Conservation (phyloP, 306 rosid genomes). For the Malus orientalis region DNA sequence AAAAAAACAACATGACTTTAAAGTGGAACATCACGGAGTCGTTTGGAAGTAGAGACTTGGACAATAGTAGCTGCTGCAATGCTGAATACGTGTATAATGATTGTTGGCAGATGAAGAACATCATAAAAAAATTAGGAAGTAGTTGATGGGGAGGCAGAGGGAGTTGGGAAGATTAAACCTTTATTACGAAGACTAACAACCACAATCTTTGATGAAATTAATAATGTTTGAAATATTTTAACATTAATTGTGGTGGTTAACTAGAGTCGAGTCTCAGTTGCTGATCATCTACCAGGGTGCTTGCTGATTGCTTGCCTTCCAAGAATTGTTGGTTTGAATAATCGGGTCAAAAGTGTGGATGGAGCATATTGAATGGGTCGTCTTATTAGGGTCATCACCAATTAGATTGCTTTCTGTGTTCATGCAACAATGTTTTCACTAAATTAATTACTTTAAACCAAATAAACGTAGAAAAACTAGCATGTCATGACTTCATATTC, state of each 20-base stretch:
- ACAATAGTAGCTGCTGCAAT: not conserved
- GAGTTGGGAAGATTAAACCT: slow-evolving; percentile 6
- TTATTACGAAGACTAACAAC: slow-evolving; percentile 18
- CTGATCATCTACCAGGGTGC: not conserved
- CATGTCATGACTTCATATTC: too few species aligned
- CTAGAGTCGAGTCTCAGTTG: not conserved
- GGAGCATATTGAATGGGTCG: slow-evolving; percentile 6
- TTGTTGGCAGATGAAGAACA: slow-evolving; percentile 25
- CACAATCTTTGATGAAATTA: not conserved
- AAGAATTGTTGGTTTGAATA: not conserved
- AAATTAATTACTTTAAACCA: too few species aligned
- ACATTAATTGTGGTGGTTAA: not conserved
- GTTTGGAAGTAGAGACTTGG: slow-evolving; percentile 29
- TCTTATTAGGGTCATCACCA: not conserved
- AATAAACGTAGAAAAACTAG: too few species aligned
- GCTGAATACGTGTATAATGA: slow-evolving; percentile 1
- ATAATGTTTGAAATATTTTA: not conserved
- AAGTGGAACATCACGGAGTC: slow-evolving; percentile 15
- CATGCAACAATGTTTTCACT: too few species aligned
- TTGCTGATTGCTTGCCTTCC: not conserved
- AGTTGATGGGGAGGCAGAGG: slow-evolving; percentile 15
- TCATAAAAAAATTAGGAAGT: slow-evolving; percentile 18
- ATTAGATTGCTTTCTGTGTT: too few species aligned
- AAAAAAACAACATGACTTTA: not conserved
- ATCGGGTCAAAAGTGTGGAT: not conserved